Conservation (phyloP, 1,284 basidiomycete species). For the Naganishia sp. region DNA sequence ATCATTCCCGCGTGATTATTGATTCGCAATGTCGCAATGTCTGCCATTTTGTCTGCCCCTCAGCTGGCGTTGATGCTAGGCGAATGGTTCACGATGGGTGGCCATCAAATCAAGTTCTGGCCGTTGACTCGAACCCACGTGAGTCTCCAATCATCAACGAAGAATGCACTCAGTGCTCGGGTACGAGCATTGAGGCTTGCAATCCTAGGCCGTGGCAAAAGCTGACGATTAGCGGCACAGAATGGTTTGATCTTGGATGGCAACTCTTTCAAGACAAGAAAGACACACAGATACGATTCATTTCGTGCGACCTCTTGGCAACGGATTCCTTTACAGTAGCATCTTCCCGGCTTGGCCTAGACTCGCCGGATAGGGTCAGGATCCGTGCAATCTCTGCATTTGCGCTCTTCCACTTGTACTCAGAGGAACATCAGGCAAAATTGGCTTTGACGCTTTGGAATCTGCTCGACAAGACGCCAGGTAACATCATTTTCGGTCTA, state of each 20-base stretch:
- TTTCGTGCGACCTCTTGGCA: conserved; percentile 20
- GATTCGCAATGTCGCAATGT: background rate
- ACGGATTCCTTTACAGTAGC: background rate
- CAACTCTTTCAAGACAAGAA: conserved; percentile 23
- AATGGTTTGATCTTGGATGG: conserved; percentile 30
- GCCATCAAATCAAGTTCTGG: conserved; percentile 14
- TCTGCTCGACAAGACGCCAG: conserved; percentile 14
- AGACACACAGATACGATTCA: conserved; percentile 12
- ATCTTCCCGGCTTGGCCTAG: background rate
- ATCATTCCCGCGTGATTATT: background rate
- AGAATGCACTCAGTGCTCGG: too few relatives aligned
- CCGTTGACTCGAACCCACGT: conserved; percentile 17
- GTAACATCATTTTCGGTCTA: conserved; percentile 27
- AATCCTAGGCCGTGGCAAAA: background rate
- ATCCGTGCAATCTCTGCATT: conserved; percentile 30
- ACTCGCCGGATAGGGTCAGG: background rate
- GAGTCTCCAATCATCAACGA: background rate
- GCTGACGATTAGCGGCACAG: background rate
- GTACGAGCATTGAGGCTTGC: background rate
- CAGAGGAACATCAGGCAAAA: conserved; percentile 4
- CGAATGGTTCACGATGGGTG: conserved; percentile 25
- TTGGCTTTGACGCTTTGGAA: conserved; percentile 13
- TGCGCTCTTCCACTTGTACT: conserved; percentile 31
- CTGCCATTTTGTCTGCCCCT: too few relatives aligned
- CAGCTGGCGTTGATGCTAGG: conserved; percentile 26